phyloP scores from a whole-genome alignment of 257 asterid genomes.

The Solanum paucissectum region DNA sequence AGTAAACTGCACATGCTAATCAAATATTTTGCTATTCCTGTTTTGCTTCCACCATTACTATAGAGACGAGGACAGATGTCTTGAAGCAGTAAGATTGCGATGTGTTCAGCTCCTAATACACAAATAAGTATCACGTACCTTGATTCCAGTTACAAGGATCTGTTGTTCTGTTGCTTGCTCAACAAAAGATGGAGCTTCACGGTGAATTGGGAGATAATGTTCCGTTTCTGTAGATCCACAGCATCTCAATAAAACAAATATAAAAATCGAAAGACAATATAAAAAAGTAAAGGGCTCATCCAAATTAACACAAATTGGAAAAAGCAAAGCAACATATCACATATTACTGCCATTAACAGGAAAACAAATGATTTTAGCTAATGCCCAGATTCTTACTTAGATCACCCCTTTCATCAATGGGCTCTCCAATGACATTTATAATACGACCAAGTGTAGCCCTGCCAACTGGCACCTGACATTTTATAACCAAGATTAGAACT shows the following conservation, averaged over 20 bases:
- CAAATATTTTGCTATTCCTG: neutral
- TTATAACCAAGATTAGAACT: neutral
- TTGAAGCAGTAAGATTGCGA: neutral
- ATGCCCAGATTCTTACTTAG: slow-evolving; percentile 36
- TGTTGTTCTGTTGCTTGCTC: slow-evolving; percentile 96
- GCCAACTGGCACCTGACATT: slow-evolving; percentile 86
- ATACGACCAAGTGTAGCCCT: slow-evolving; percentile 96
- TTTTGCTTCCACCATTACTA: neutral
- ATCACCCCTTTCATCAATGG: slow-evolving; percentile 81
- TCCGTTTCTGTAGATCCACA: slow-evolving; percentile 49
- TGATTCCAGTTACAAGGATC: slow-evolving; percentile 94
- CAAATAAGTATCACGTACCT: slow-evolving; percentile 28
- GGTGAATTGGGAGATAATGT: slow-evolving; percentile 81
- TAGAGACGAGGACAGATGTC: neutral
- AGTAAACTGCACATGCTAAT: neutral
- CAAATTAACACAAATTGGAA: neutral
- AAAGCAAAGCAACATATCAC: neutral
- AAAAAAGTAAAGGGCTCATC: neutral
- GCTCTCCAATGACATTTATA: slow-evolving; percentile 91
- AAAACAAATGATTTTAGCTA: neutral
- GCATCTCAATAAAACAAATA: neutral
- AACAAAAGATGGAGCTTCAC: slow-evolving; percentile 91
- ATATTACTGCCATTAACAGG: neutral
- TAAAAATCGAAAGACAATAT: neutral
- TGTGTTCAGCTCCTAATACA: neutral